Percentiles rank a stretch among this genome's conserved stretches.
Conservation (phyloP, 2,329 filamentous ascomycete genomes). For the Aspergillus pseudotamarii region DNA sequence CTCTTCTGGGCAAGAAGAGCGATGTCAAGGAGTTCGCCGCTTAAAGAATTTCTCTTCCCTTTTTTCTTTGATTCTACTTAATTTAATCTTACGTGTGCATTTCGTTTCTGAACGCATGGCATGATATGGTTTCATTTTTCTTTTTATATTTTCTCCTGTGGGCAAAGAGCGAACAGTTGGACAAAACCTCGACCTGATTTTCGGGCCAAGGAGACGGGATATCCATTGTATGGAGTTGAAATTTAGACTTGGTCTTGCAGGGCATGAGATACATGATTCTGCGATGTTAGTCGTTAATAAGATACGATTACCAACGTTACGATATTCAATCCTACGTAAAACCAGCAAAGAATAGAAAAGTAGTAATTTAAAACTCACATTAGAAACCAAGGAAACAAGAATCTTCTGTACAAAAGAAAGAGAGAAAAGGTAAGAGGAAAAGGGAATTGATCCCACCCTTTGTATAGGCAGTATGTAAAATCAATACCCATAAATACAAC, state of each 20-base stretch:
- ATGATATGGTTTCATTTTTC: slow-evolving; percentile 36
- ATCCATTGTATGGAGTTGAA: slow-evolving; percentile 21
- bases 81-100: slow-evolving; percentile 28
- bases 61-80: slow-evolving; percentile 24
- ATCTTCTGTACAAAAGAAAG: background rate
- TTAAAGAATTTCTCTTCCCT: slow-evolving; percentile 25
- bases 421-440: background rate
- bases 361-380: background rate
- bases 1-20: slow-evolving; percentile 67
- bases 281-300: slow-evolving; percentile 7
- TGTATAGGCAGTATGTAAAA: background rate
- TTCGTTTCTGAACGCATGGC: slow-evolving; percentile 43
- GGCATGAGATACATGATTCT: slow-evolving; percentile 10
- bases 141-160: slow-evolving; percentile 30
- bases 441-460: background rate
- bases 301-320: slow-evolving; percentile 6
- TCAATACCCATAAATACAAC: slow-evolving; percentile 6
- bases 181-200: slow-evolving; percentile 5
- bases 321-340: background rate
- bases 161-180: slow-evolving; percentile 23
- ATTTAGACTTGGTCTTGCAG: slow-evolving; percentile 9
- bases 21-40: slow-evolving; percentile 61
- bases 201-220: slow-evolving; percentile 17
- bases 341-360: slow-evolving; percentile 16
- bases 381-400: background rate